phyloP scores from a whole-genome alignment of 23 red algal species.

The Agarophyton chilense region DNA sequence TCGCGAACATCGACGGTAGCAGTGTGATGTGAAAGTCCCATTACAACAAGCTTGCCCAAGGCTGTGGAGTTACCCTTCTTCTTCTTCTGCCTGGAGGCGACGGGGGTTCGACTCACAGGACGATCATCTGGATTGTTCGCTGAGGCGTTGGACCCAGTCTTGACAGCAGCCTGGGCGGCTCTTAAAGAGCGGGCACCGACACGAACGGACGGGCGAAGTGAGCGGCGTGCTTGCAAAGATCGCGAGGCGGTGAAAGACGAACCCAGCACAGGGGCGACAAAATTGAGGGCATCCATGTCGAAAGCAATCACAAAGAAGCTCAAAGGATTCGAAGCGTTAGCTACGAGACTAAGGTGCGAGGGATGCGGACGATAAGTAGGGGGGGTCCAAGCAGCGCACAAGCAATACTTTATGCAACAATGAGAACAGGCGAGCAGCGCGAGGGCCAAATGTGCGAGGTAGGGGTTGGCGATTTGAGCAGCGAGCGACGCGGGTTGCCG shows the following conservation, averaged over 20 bases:
- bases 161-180: conserved; percentile 37
- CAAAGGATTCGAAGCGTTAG: too few species aligned
- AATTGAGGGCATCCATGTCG: not conserved
- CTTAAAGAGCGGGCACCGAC: not conserved
- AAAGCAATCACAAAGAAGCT: too few species aligned
- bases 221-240: not conserved
- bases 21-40: conserved; percentile 95
- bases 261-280: not conserved
- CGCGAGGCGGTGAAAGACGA: not conserved
- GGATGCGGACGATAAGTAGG: not conserved
- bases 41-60: conserved; percentile 75
- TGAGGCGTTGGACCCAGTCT: not conserved
- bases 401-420: too few species aligned
- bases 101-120: not conserved
- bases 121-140: conserved; percentile 20
- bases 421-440: conserved; percentile 17
- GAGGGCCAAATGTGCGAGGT: not conserved
- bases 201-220: not conserved
- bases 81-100: not conserved
- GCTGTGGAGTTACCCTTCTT: not conserved
- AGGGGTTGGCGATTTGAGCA: not conserved
- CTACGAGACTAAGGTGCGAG: too few species aligned
- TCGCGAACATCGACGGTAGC: conserved; percentile 95
- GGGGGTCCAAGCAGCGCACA: not conserved
- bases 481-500: not conserved